Evolutionary conservation across 805 yeast species (phyloP), one percentile per base, ranked within the genome.

Genomic region (Sugiyamaella smithiae): DNA sequence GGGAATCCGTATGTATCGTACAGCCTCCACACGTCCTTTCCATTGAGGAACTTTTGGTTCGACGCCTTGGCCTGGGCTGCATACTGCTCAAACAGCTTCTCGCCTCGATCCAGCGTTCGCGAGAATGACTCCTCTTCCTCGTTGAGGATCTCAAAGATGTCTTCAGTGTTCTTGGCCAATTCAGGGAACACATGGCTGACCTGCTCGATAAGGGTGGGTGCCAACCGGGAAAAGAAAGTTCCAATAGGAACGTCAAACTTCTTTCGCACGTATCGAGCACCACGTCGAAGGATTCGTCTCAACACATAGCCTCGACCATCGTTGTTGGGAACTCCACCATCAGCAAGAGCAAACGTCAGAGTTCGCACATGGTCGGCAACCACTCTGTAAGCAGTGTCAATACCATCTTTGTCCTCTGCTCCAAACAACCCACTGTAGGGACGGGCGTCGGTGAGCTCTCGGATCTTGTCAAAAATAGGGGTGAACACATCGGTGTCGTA

Each of bases 1-100:
- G 99, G 99, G 85, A 93, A 93, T 51, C 99, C 99, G 65, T 91
- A 93, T 9, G 99, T 93, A 63, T 93, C 99, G 63, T 93, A 93
- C 60, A 93, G 76, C 72, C 99, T 82, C 99, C 99, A 93, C 33
- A 93, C 99, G 67, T 91, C 97, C 62, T 80, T 84, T 67, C 99
- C 99, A 43, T 86, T 80, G 54, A 93, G 77, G 33, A 85, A 78
- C 68, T 84, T 89, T 55, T 78, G 80, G 40, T 85, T 84, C 24
- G 85, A 77, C 61, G 83, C 80, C 45, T 84, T 73, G 48, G 98
- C 96, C 60, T 80, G 80, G 45, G 80, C 78, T 40, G 97, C 96
- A 63, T 91, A 93, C 66, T 86, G 87, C 71, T 91, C 97, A 61
- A 93, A 93, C 65, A 93, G 76, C 68, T 87, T 88, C 74, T 93